Percentiles rank a stretch among this genome's conserved stretches.
Conservation (phyloP, 306 rosid genomes). For the Citrullus colocynthis region DNA sequence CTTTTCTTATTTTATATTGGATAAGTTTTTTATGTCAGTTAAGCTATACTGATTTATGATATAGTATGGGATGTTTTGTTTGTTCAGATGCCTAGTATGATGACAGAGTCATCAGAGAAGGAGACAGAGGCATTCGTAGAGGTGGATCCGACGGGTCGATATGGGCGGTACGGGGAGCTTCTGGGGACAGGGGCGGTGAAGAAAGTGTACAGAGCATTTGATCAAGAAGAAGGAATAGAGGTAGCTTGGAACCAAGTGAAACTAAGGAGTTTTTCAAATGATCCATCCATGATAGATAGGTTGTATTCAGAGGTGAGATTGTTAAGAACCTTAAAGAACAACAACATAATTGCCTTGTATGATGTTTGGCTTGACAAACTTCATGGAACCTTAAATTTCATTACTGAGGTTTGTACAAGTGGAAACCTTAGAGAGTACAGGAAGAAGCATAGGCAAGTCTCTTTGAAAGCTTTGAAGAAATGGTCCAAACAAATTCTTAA, state of each 20-base stretch:
- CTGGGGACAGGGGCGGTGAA: slow-evolving; percentile 73
- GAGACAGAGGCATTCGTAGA: slow-evolving; percentile 65
- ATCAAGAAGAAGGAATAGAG: slow-evolving; percentile 86
- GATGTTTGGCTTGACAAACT: slow-evolving; percentile 52
- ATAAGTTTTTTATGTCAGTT: no score
- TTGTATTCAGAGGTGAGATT: slow-evolving; percentile 69
- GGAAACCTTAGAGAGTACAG: slow-evolving; percentile 88
- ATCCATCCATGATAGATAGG: slow-evolving; percentile 60
- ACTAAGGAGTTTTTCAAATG: slow-evolving; percentile 45
- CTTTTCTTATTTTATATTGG: no score
- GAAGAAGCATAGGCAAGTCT: slow-evolving; percentile 69
- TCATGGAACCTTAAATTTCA: slow-evolving; percentile 43
- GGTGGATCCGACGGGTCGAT: slow-evolving; percentile 50
- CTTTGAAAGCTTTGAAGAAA: slow-evolving; percentile 75
- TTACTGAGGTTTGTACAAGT: slow-evolving; percentile 85
- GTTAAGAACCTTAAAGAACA: slow-evolving; percentile 39
- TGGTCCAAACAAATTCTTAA: slow-evolving; percentile 70
- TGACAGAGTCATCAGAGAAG: slow-evolving; percentile 24
- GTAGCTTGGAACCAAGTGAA: slow-evolving; percentile 97
- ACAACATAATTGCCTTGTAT: slow-evolving; percentile 56
- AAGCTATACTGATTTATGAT: no score
- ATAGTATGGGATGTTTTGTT: background rate
- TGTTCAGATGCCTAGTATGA: slow-evolving; percentile 47
- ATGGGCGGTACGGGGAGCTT: slow-evolving; percentile 64
- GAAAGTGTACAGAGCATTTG: slow-evolving; percentile 80